A percentile compares a stretch with the other conserved stretches of the same genome.
Conservation (phyloP, 306 rosid species). For the Castanea sativa region DNA sequence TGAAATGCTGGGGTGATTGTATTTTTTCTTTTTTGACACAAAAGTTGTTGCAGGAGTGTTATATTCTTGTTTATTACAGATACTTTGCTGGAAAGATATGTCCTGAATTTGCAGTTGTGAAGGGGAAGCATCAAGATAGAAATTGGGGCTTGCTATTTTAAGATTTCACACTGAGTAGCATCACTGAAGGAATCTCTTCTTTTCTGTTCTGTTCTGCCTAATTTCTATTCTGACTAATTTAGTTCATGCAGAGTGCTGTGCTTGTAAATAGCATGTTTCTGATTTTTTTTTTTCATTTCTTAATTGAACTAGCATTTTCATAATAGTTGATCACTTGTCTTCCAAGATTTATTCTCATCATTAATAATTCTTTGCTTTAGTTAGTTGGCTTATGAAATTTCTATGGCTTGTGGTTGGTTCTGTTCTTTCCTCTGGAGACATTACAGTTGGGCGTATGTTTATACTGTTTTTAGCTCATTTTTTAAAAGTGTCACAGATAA, state of each 20-base stretch:
- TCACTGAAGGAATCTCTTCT: constrained; percentile 34
- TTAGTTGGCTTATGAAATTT: background rate
- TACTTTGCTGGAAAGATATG: constrained; percentile 28
- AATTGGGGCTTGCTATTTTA: constrained; percentile 33
- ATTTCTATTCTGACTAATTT: constrained; percentile 24
- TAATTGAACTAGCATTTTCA: background rate
- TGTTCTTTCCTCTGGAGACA: background rate
- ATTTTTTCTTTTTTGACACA: background rate
- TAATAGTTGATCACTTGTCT: background rate
- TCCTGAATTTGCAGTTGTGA: constrained; percentile 34
- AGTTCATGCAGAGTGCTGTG: constrained; percentile 17
- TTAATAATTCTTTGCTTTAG: background rate
- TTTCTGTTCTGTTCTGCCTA: constrained; percentile 15
- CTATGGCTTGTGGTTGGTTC: background rate
- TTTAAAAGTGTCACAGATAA: background rate
- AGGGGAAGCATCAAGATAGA: constrained; percentile 41
- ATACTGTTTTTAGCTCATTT: background rate
- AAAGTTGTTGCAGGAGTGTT: constrained; percentile 15
- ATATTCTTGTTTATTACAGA: constrained; percentile 17
- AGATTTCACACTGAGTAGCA: constrained; percentile 25
- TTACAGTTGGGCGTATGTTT: background rate
- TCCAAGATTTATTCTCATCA: background rate
- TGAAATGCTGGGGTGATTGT: background rate
- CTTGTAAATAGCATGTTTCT: constrained; percentile 6
- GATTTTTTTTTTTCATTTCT: background rate